Evolutionary conservation across 305 asterid genomes (phyloP), one percentile per base, ranked within the genome.

Genomic region (Solanum aculeatissimum): DNA sequence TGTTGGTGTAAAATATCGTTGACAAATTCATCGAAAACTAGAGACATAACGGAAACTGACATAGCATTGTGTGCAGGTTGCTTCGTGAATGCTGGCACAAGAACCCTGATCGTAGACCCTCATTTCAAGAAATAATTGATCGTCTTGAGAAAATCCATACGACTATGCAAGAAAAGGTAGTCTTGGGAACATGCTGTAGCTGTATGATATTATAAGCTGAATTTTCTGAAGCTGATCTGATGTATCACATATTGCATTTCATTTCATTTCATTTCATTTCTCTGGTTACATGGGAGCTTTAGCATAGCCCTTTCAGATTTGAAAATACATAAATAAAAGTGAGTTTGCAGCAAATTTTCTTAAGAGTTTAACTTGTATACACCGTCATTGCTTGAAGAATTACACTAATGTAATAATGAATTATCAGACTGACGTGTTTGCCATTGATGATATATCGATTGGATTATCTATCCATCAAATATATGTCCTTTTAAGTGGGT

Each of bases 21-120:
- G 12, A 11, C 25, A 62, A 62, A 62, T 7, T 23, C 55, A 21
- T 43, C 3, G n/a, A n/a, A 54, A 18, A 21, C 43, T 43, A 69
- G 72, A 1, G 8, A 51, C 8, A n/a, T n/a, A n/a, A n/a, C 12
- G 2, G 11, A 53, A 35, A 32, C 38, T 38, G 38, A 21, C 25
- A 27, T 89, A 85, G 75, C 58, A 25, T 69, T 23, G 71, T 80
- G 57, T 69, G 86, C 90, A 92, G 94, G 89, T 90, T 91, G 84
- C 90, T 92, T 7, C 90, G 88, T 86, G 91, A 91, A 53, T 91
- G 96, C 89, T 92, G 96, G 94, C 96, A 92, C 69, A 91, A 90
- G 92, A 89, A 85, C 74, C 92, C 94, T 4, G 92, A 91, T 63
- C 87, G 83, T 42, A 85, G 96, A 85, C 94, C 93, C 2, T 55